phyloP scores from a whole-genome alignment of 768 basidiomycete species.

The Gautieria morchelliformis region DNA sequence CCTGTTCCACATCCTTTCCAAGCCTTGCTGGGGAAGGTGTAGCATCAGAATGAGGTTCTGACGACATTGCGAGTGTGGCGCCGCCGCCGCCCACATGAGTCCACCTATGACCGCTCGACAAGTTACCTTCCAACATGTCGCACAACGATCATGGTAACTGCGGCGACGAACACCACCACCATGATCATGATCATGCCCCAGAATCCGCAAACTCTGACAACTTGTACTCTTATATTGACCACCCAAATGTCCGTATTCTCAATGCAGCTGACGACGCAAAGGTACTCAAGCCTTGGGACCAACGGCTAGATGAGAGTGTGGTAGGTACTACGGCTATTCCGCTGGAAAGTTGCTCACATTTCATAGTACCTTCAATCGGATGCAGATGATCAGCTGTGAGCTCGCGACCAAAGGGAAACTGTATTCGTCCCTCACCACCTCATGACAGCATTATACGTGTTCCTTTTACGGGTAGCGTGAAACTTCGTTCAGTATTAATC shows the following conservation, averaged over 20 bases:
- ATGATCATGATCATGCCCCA: conserved; percentile 42
- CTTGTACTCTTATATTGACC: conserved; percentile 68
- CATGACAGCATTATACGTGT: conserved; percentile 61
- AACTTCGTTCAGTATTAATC: conserved; percentile 69
- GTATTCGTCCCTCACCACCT: conserved; percentile 2
- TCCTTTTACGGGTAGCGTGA: conserved; percentile 83
- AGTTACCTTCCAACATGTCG: conserved; percentile 29
- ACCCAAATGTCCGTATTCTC: conserved; percentile 68
- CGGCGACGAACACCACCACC: conserved; percentile 46
- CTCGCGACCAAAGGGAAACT: conserved; percentile 14
- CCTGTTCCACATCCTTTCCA: neutral
- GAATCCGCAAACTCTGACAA: conserved; percentile 52
- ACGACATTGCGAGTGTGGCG: neutral
- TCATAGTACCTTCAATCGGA: conserved; percentile 77
- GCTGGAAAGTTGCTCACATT: neutral
- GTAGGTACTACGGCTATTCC: conserved; percentile 30
- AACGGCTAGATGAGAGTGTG: conserved; percentile 57
- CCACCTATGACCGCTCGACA: neutral
- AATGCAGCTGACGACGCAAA: conserved; percentile 48
- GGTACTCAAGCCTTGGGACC: conserved; percentile 83
- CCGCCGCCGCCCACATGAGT: neutral
- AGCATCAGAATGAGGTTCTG: neutral
- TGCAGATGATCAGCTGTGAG: conserved; percentile 82
- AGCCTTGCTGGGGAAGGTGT: neutral
- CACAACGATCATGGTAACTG: conserved; percentile 46